Evolutionary conservation across 2,329 filamentous ascomycete species (phyloP), one percentile per base, ranked within the genome.

Genomic region (Domatiomyces catenatus): DNA sequence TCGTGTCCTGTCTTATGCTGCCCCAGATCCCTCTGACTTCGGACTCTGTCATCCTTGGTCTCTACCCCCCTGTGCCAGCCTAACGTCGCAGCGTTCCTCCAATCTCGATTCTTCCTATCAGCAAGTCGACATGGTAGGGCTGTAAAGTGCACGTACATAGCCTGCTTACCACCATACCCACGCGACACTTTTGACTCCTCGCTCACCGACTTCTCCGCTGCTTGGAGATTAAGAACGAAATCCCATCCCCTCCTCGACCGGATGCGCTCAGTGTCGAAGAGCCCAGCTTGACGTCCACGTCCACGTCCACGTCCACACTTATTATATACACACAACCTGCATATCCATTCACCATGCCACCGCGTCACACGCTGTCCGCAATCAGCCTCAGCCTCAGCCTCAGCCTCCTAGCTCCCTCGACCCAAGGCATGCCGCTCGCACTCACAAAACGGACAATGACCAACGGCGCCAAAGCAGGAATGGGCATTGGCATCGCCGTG

Each of bases 401-500:
- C 15, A 39, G 32, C 32, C 32, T 39, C 32, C 32, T 39, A 12
- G 15, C 54, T 24, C 22, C 22, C 19, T 52, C 50, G 5, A 50
- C 44, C 44, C 7, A 47, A 17, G 45, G 20, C 45, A 19, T 58
- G 42, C 49, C 55, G 28, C 50, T 52, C 39, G 3, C 22, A 39
- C 52, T 57, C 10, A 47, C 50, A 36, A 58, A 55, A 52, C 56
- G 58, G 47, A 45, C 51, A 8, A 50, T 59, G 48, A 46, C 48
- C 28, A 51, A 56, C 3, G 58, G 58, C 43, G 56, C 58, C 48
- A 56, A 56, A 55, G 58, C 58, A 36, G 58, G 58, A 17, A 52
- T 59, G 5, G 58, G 58, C 19, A 52, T 59, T 36, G 58, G 58
- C 44, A 56, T 58, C 42, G 58, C 58, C 5, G 56, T 59, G 17